A percentile compares a stretch with the other conserved stretches of the same genome.
phyloP scores from a whole-genome alignment of 108 stramenopile genomes.

The Hondaea fermentalgiana region DNA sequence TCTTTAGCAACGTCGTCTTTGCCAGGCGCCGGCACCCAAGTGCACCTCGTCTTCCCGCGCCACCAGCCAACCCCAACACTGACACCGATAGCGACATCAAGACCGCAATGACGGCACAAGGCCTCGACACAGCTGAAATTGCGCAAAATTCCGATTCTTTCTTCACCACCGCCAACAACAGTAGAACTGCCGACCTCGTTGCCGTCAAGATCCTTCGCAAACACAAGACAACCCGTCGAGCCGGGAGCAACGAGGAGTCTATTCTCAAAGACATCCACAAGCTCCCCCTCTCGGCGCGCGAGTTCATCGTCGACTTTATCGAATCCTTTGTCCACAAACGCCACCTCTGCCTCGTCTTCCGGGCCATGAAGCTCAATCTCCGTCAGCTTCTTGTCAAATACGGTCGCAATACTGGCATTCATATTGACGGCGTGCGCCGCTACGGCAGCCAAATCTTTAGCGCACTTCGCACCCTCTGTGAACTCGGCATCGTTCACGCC shows the following conservation, averaged over 20 bases:
- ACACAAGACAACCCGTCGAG: constrained; percentile 96
- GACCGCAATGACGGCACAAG: not conserved
- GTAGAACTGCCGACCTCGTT: constrained; percentile 33
- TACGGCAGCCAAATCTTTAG: constrained; percentile 80
- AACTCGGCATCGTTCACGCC: constrained; percentile 79
- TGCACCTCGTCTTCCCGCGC: not conserved
- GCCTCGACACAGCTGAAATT: not conserved
- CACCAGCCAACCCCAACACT: not conserved
- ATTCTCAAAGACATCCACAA: constrained; percentile 32
- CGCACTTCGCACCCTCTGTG: constrained; percentile 71
- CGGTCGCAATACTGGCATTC: constrained; percentile 82
- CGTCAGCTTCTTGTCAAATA: constrained; percentile 70
- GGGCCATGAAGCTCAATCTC: constrained; percentile 69
- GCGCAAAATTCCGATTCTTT: not conserved
- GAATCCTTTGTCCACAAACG: constrained; percentile 54
- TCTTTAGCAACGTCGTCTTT: constrained; percentile 12
- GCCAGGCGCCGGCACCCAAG: not conserved
- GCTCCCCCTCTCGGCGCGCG: constrained; percentile 28
- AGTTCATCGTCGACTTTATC: constrained; percentile 44
- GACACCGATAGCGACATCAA: not conserved
- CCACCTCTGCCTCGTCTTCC: constrained; percentile 73
- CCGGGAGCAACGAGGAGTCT: constrained; percentile 67
- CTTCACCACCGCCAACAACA: no score
- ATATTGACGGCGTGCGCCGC: constrained; percentile 70
- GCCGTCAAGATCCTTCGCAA: constrained; percentile 91